Conservation (phyloP, 2,329 filamentous ascomycete species). For the Exophiala sideris region DNA sequence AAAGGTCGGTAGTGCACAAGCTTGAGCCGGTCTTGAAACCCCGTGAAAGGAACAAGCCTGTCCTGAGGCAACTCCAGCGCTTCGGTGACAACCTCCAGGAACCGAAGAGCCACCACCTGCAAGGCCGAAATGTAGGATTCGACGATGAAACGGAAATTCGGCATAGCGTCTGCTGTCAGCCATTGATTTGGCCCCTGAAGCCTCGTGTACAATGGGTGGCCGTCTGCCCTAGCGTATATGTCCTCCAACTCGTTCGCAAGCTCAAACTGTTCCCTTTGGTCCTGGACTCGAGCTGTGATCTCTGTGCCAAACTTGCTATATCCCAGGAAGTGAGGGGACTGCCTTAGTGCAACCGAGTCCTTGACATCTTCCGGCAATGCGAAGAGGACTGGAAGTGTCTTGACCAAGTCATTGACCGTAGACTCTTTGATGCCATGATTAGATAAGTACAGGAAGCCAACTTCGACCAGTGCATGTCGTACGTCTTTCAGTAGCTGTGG, state of each 20-base stretch:
- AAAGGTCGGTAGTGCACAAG: constrained; percentile 38
- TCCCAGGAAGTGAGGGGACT: constrained; percentile 60
- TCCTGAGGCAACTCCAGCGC: constrained; percentile 50
- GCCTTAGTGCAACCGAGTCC: constrained; percentile 32
- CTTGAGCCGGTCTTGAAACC: constrained; percentile 55
- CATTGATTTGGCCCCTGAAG: constrained; percentile 52
- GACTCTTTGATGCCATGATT: constrained; percentile 26
- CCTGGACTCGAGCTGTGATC: constrained; percentile 51
- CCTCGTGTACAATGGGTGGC: constrained; percentile 40
- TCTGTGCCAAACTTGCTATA: constrained; percentile 57
- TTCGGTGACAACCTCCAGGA: constrained; percentile 56
- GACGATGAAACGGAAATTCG: constrained; percentile 38
- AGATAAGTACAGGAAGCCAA: constrained; percentile 32
- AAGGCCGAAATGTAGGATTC: constrained; percentile 52
- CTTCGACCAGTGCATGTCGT: constrained; percentile 24
- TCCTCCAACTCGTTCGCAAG: constrained; percentile 49
- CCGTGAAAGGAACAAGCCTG: constrained; percentile 53
- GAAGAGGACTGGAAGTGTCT: constrained; percentile 26
- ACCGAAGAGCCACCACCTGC: constrained; percentile 50
- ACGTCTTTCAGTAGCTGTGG: constrained; percentile 16
- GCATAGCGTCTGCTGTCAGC: constrained; percentile 28
- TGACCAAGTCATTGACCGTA: constrained; percentile 21
- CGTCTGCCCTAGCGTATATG: constrained; percentile 18
- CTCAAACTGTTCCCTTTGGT: constrained; percentile 59
- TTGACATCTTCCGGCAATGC: constrained; percentile 24